Evolutionary conservation across 139 green algal genomes (phyloP), one percentile per base, ranked within the genome.

Genomic region (Desmodesmus armatus): DNA sequence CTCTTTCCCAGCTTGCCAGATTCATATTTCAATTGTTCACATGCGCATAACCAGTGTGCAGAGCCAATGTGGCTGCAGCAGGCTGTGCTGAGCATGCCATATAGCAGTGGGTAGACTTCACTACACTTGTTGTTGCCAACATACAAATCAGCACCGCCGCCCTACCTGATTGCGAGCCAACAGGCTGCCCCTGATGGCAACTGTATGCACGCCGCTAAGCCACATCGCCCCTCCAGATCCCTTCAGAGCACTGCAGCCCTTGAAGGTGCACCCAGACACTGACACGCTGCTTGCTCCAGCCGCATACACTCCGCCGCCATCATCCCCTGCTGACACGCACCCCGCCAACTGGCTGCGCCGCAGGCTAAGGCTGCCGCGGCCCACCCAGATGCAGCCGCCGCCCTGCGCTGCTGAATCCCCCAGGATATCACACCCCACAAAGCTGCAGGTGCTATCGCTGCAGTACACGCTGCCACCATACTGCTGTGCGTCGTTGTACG

Each of bases 391-490:
- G 35, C 72, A 37, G 58, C 82, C 82, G 43, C 71, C 82, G 33
- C 82, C 82, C 23, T 51, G 39, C 2, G 58, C 44, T 39, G 53
- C 53, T 33, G 41, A 67, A 17, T 82, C 82, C 39, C 55, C 31
- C 2, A 1, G 31, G 2, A 87, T 40, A 6, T 55, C 47, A 33
- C 71, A 81, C 29, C 71, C 72, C 5, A 17, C 70, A 55, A 87
- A 49, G 43, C 55, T 69, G 72, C 82, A 87, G 31, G 47, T 39
- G 23, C 58, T 77, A 41, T 35, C 31, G 41, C 78, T 29, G 43
- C 82, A 87, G 82, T 82, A 87, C 39, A 87, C 25, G 31, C 58
- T 77, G 58, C 72, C 82, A 3, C 27, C 82, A 53, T 78, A 40
- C 55, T 77, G 60, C 71, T 73, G 58, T 47, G 82, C 82, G n/a